Percentiles rank a stretch among this genome's conserved stretches.
These are phyloP conservation scores for Iris macrosiphon DNA, from an alignment of 106 monocot genomes.

Conservation along the genomic window DNA sequence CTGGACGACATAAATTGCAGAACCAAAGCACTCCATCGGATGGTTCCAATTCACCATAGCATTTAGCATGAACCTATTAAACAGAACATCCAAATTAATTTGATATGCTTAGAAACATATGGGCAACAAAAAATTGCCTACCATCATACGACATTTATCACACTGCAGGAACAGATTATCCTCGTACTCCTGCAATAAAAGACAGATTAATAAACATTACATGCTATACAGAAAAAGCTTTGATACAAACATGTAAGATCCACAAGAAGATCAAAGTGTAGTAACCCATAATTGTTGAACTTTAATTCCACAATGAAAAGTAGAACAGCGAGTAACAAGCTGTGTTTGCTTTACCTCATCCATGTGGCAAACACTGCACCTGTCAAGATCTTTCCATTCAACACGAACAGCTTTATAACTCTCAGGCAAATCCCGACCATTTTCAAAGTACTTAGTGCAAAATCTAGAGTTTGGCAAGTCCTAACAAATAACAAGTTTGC, in stretches of 20 bases:
- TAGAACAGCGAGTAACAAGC: no score
- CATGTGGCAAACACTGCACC: constrained; percentile 95
- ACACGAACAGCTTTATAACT: constrained; percentile 85
- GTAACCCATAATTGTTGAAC: no score
- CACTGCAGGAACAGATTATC: constrained; percentile 96
- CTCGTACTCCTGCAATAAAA: constrained; percentile 78
- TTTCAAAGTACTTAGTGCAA: constrained; percentile 45
- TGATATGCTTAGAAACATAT: not conserved
- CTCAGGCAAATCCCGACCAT: constrained; percentile 25
- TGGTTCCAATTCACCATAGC: constrained; percentile 90
- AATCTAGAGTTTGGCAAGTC: constrained; percentile 55
- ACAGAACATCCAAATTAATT: not conserved
- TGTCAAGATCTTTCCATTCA: constrained; percentile 94
- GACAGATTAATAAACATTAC: no score
- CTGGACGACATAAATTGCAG: constrained; percentile 88
- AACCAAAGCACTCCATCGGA: constrained; percentile 92
- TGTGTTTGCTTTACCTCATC: no score
- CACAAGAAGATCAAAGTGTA: no score
- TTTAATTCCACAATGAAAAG: no score
- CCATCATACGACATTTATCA: constrained; percentile 99
- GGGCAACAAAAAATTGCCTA: constrained; percentile 19
- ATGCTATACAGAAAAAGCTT: no score
- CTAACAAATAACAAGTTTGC: constrained; percentile 19
- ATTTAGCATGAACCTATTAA: constrained; percentile 99
- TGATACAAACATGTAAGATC: no score